Evolutionary conservation across 495 filamentous ascomycete genomes (phyloP), one percentile per base, ranked within the genome.

Genomic region (Aspergillus asperescens): DNA sequence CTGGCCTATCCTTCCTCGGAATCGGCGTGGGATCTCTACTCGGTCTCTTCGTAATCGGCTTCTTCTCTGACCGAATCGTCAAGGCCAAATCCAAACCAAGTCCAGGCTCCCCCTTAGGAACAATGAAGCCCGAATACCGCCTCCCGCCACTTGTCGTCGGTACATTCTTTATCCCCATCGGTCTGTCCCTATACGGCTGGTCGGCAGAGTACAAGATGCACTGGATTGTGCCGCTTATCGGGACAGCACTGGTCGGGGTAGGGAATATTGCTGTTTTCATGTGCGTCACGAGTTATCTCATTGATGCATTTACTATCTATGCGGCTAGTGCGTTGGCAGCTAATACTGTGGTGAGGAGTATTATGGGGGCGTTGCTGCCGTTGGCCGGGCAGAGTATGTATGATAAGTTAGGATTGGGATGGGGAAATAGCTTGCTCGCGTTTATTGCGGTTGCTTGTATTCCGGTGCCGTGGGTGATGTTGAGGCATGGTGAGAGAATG

Each of bases 181-280:
- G 83, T 0, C 60, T 86, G 0, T 78, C 86, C 57, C 70, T 80
- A 64, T 87, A 85, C 52, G 84, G 83, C 13, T 87, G 84, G 84
- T 79, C 81, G 3, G 70, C 75, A 0, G 56, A 80, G 13, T 65
- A 68, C n/a, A 34, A 65, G 1, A 61, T 76, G 24, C 76, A 79
- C 43, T 82, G 77, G 74, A 71, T 81, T 10, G 74, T 76, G 18
- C 80, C 82, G 0, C 61, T 65, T 35, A 52, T 72, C 8, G 69
- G 65, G 12, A 62, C 59, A 1, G 51, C 16, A 2, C 54, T 84
- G 20, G 78, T 85, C 43, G 62, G 70, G 3, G 54, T 64, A 1
- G 81, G 82, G 6, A 70, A 74, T n/a, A 79, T 82, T 50, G 69
- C 79, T 4, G 62, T 66, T 12, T 80, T 81, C 54, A 38, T 56